phyloP scores from a whole-genome alignment of 2,329 filamentous ascomycete genomes.

The Fusarium virguliforme region DNA sequence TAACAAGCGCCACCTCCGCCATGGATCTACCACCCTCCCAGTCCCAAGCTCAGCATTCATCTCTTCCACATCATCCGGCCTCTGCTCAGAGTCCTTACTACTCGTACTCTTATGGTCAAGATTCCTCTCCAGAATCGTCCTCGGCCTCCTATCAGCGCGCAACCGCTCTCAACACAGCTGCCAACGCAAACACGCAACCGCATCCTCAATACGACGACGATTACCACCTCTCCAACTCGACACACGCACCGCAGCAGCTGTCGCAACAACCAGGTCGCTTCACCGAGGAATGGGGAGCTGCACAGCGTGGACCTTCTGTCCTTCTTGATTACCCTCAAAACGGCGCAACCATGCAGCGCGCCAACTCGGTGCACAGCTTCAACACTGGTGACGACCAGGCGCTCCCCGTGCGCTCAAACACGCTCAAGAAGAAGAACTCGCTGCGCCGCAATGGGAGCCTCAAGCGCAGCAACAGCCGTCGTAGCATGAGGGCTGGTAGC shows the following conservation, averaged over 20 bases:
- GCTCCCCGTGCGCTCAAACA: conserved; percentile 72
- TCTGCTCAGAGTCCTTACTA: conserved; percentile 35
- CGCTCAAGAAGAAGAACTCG: conserved; percentile 90
- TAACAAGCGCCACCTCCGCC: conserved; percentile 51
- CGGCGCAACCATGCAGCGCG: conserved; percentile 68
- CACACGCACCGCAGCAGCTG: conserved; percentile 42
- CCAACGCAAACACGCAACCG: conserved; percentile 36
- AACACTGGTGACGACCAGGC: conserved; percentile 63
- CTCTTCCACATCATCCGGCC: conserved; percentile 41
- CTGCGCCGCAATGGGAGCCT: conserved; percentile 81
- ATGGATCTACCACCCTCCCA: conserved; percentile 52
- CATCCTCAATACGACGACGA: conserved; percentile 44
- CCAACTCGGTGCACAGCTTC: conserved; percentile 72
- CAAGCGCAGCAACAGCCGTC: conserved; percentile 84
- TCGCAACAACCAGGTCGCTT: conserved; percentile 66
- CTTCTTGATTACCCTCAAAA: conserved; percentile 67
- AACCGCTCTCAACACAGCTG: conserved; percentile 38
- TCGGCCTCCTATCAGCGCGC: conserved; percentile 38
- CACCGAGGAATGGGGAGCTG: conserved; percentile 81
- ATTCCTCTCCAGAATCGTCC: conserved; percentile 44
- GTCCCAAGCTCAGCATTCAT: conserved; percentile 45
- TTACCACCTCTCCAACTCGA: conserved; percentile 35
- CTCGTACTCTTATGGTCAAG: conserved; percentile 44
- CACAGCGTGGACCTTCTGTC: conserved; percentile 74
- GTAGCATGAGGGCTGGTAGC: conserved; percentile 88